Evolutionary conservation across 371 early-diverging fungal genomes (phyloP).

Genomic region (Catenaria anguillulae): DNA sequence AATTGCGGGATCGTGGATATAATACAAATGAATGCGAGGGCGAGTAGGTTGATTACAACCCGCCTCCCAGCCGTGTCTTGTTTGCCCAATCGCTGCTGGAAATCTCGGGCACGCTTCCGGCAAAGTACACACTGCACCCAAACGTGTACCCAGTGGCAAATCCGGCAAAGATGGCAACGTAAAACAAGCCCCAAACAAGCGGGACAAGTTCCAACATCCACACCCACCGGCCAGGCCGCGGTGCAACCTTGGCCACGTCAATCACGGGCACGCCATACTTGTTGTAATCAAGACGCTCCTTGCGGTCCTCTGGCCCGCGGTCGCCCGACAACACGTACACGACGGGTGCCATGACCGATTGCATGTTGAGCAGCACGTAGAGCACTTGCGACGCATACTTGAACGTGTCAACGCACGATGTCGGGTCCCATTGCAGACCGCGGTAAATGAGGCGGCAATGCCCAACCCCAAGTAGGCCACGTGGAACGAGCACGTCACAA

Average conservation of each 20-base stretch:
- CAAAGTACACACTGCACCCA: conserved; percentile 6
- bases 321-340: conserved; percentile 6
- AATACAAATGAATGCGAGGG: no score
- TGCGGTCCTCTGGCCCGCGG: conserved; percentile 3
- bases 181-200: conserved; percentile 6
- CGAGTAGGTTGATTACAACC: no score
- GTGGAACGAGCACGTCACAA: conserved; percentile 7
- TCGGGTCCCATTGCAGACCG: conserved; percentile 4
- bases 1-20: no score
- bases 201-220: conserved; percentile 6
- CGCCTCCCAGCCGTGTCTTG: no score
- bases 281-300: no score
- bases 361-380: conserved; percentile 9
- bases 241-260: conserved; percentile 2
- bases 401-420: conserved; percentile 1
- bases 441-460: conserved; percentile 6
- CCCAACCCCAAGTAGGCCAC: neutral
- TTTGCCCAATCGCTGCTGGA: no score
- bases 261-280: conserved; percentile 6
- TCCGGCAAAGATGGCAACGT: conserved; percentile 5
- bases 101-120: neutral
- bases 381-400: conserved; percentile 6
- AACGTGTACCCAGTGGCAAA: conserved; percentile 4
- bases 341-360: conserved; percentile 2
- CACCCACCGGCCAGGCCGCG: no score